These are phyloP conservation scores for Clonostachys rosea DNA, from an alignment of 2,329 filamentous ascomycete species.

Conservation along the genomic window DNA sequence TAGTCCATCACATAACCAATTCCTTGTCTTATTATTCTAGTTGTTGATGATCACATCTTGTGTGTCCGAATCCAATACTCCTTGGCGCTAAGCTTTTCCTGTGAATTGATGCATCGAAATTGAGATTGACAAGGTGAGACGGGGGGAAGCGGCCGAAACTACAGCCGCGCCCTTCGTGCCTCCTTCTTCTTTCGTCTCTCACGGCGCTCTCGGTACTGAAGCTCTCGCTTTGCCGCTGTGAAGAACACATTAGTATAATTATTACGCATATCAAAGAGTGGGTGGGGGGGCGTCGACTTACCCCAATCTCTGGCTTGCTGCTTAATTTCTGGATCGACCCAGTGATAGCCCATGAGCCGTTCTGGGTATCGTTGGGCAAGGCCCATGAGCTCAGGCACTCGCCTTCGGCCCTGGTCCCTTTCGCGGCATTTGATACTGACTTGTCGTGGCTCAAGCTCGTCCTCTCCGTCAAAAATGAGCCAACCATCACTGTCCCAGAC, in stretches of 20 bases:
- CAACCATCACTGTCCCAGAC: conserved; percentile 32
- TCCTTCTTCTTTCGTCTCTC: conserved; percentile 31
- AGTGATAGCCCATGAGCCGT: conserved; percentile 36
- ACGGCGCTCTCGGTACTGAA: conserved; percentile 27
- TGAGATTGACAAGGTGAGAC: neutral
- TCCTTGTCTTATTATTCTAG: no score
- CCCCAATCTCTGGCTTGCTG: conserved; percentile 29
- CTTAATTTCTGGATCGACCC: conserved; percentile 34
- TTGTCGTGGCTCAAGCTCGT: conserved; percentile 28
- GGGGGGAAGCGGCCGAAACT: neutral
- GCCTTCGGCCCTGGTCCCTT: conserved; percentile 25
- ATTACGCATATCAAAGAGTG: neutral
- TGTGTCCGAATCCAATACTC: no score
- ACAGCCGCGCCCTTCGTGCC: conserved; percentile 8
- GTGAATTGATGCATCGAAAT: conserved; percentile 12
- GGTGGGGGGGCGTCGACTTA: conserved; percentile 18
- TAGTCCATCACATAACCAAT: no score
- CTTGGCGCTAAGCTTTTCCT: no score
- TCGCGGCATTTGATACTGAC: conserved; percentile 32
- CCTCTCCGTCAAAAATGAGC: conserved; percentile 30
- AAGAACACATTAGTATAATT: neutral
- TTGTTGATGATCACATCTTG: no score
- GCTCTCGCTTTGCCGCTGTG: conserved; percentile 23
- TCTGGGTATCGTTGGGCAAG: conserved; percentile 40
- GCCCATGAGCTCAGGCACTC: conserved; percentile 25